Percentiles rank a stretch among this genome's conserved stretches.
These are phyloP conservation scores for Acer negundo DNA, from an alignment of 345 rosid species.

Conservation along the genomic window DNA sequence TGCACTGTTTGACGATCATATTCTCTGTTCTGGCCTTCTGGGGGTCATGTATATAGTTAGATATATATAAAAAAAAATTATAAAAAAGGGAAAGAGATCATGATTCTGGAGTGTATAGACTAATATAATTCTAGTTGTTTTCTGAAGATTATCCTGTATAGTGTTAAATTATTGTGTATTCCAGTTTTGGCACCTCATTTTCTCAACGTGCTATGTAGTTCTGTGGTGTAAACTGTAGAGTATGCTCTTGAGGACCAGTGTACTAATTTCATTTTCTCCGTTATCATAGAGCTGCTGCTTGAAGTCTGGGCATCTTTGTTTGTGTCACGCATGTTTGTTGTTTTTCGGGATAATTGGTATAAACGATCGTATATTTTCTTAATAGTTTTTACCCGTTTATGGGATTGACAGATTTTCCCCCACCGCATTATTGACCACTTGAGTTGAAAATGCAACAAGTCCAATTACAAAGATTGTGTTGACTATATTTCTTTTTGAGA, in stretches of 20 bases:
- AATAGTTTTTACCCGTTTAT: too few relatives aligned
- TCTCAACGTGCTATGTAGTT: not conserved
- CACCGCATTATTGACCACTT: not conserved
- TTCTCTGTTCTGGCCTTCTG: not conserved
- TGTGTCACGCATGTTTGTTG: too few relatives aligned
- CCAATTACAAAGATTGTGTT: not conserved
- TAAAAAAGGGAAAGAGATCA: not conserved
- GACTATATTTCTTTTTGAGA: too few relatives aligned
- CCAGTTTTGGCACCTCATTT: constrained; percentile 9
- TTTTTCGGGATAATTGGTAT: not conserved
- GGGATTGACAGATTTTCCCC: not conserved
- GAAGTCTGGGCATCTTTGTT: too few relatives aligned
- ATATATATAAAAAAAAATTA: not conserved
- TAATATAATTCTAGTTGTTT: not conserved
- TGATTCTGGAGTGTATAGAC: constrained; percentile 12
- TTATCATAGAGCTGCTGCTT: too few relatives aligned
- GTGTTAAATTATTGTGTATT: constrained; percentile 9
- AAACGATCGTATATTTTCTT: too few relatives aligned
- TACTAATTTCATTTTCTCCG: too few relatives aligned
- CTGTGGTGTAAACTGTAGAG: constrained; percentile 1
- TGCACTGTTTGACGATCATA: constrained; percentile 16
- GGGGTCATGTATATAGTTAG: constrained; percentile 19
- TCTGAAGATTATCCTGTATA: not conserved
- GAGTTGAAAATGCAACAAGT: not conserved
- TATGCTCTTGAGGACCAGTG: not conserved